phyloP scores from a whole-genome alignment of 2,329 filamentous ascomycete genomes.

The Fusarium domesticum region DNA sequence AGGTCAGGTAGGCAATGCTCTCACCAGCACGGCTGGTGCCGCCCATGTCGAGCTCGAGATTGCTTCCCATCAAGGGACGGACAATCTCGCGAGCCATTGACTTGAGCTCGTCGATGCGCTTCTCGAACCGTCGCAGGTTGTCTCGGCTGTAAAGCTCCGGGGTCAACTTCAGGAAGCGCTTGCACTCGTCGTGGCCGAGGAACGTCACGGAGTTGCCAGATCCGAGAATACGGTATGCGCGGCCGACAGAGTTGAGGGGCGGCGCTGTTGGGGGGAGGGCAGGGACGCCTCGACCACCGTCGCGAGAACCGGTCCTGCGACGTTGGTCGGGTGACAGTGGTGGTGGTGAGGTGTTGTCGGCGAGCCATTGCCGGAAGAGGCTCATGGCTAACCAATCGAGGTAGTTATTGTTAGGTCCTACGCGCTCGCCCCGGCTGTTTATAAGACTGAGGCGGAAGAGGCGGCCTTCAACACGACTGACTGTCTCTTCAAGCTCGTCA shows the following conservation, averaged over 20 bases:
- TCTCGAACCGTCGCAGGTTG: conserved; percentile 81
- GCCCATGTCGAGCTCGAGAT: conserved; percentile 71
- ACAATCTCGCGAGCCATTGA: conserved; percentile 77
- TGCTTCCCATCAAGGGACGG: conserved; percentile 80
- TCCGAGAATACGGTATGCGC: conserved; percentile 76
- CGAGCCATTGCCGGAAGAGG: conserved; percentile 88
- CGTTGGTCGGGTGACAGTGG: conserved; percentile 30
- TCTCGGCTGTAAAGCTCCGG: conserved; percentile 83
- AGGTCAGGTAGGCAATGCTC: conserved; percentile 50
- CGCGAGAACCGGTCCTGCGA: conserved; percentile 29
- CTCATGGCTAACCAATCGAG: conserved; percentile 87
- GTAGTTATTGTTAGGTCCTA: conserved; percentile 75
- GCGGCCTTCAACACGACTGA: conserved; percentile 73
- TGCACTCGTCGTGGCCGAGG: conserved; percentile 81
- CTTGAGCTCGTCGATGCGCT: conserved; percentile 85
- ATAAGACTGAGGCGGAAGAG: conserved; percentile 79
- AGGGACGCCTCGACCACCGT: conserved; percentile 31
- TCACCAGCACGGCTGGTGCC: conserved; percentile 41
- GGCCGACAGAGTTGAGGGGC: conserved; percentile 60
- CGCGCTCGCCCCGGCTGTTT: conserved; percentile 76
- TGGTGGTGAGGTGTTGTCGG: conserved; percentile 78
- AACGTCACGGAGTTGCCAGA: conserved; percentile 59
- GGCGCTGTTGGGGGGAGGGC: conserved; percentile 39
- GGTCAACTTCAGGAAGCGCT: conserved; percentile 80
- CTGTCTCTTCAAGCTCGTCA: conserved; percentile 81